A percentile compares a stretch with the other conserved stretches of the same genome.
phyloP scores from a whole-genome alignment of 768 basidiomycete species.

The Boletus rubropictus region DNA sequence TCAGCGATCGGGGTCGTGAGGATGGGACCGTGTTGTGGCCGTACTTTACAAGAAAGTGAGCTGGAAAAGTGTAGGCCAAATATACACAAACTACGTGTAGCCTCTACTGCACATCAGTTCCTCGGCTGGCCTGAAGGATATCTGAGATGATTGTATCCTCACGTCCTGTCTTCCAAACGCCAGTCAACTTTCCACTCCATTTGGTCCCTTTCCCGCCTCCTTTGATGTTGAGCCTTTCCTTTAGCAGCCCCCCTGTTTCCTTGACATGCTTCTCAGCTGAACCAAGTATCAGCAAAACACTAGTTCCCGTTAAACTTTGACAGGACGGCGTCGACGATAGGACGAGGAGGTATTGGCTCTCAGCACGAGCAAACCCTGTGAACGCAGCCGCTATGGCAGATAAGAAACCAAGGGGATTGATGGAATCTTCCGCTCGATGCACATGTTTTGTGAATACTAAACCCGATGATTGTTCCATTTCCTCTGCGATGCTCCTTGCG shows the following conservation, averaged over 20 bases:
- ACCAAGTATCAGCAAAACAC: slow-evolving; percentile 55
- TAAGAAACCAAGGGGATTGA: slow-evolving; percentile 54
- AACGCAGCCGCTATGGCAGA: slow-evolving; percentile 51
- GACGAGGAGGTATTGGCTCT: slow-evolving; percentile 41
- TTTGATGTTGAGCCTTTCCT: slow-evolving; percentile 54
- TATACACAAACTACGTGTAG: too few species aligned
- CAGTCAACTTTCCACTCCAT: slow-evolving; percentile 72
- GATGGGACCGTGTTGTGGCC: too few species aligned
- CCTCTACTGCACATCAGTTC: slow-evolving; percentile 4
- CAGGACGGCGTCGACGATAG: slow-evolving; percentile 59
- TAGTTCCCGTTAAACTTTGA: slow-evolving; percentile 45
- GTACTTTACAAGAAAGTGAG: too few species aligned
- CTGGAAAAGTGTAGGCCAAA: too few species aligned
- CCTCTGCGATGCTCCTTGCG: slow-evolving; percentile 37
- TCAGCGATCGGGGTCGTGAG: too few species aligned
- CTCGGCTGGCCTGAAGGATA: slow-evolving; percentile 11
- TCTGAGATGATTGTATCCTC: slow-evolving; percentile 18
- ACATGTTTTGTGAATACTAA: slow-evolving; percentile 41
- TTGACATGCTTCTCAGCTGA: slow-evolving; percentile 57
- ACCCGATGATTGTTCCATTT: slow-evolving; percentile 28
- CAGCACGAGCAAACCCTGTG: slow-evolving; percentile 17
- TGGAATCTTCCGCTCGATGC: slow-evolving; percentile 58
- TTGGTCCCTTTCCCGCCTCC: slow-evolving; percentile 72
- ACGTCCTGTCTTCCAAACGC: slow-evolving; percentile 31
- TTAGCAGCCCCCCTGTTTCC: slow-evolving; percentile 51